These are phyloP conservation scores for Limnomonas spitsbergensis DNA, from an alignment of 139 green algal genomes.

Conservation along the genomic window DNA sequence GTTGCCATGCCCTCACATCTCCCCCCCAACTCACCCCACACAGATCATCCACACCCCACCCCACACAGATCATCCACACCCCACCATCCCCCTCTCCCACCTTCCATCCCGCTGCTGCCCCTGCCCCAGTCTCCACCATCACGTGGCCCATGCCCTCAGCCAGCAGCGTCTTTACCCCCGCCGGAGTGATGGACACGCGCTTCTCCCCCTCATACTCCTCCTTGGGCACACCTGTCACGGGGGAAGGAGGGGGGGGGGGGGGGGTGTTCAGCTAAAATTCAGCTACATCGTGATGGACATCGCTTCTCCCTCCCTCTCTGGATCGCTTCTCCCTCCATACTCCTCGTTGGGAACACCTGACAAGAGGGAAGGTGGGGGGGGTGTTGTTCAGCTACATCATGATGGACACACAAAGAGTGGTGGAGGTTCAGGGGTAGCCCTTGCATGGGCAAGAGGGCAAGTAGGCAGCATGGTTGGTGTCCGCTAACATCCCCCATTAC, in stretches of 20 bases:
- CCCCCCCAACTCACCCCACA: too few species aligned
- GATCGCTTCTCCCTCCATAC: too few species aligned
- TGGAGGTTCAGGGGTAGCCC: conserved; percentile 43
- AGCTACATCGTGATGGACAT: not conserved
- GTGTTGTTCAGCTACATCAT: not conserved
- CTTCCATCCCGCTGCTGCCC: conserved; percentile 58
- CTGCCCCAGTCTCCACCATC: conserved; percentile 67
- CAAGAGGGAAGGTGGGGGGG: too few species aligned
- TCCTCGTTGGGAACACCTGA: too few species aligned
- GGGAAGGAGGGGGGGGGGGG: not conserved
- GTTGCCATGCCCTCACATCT: too few species aligned
- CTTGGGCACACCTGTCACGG: not conserved
- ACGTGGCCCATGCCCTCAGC: conserved; percentile 72
- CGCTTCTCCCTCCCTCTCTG: not conserved
- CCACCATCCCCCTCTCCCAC: too few species aligned
- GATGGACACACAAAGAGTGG: conserved; percentile 21
- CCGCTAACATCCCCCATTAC: too few species aligned
- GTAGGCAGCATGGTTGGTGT: too few species aligned
- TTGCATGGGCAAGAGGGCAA: too few species aligned
- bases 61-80: too few species aligned
- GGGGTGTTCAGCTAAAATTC: not conserved
- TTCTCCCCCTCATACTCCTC: conserved; percentile 42
- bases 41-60: too few species aligned
- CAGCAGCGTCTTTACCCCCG: conserved; percentile 51
- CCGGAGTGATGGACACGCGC: conserved; percentile 70